A percentile compares a stretch with the other conserved stretches of the same genome.
Conservation (phyloP, 805 yeast species). For the Hanseniaspora pseudoguilliermondii region DNA sequence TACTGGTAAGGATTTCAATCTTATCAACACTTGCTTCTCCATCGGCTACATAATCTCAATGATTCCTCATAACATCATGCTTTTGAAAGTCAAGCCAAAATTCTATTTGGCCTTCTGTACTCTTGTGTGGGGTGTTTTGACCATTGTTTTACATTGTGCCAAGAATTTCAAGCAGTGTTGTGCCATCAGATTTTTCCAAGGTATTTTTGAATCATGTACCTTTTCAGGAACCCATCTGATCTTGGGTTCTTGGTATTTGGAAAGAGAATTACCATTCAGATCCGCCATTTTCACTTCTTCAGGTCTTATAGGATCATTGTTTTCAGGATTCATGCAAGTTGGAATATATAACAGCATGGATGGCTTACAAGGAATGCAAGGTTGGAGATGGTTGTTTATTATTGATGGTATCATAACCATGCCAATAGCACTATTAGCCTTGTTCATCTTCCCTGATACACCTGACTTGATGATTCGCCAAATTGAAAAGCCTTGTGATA, state of each 20-base stretch:
- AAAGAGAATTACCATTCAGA: constrained; percentile 36
- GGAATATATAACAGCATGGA: constrained; percentile 37
- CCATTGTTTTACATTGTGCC: constrained; percentile 40
- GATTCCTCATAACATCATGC: constrained; percentile 47
- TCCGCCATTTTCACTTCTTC: constrained; percentile 44
- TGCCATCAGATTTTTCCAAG: constrained; percentile 49
- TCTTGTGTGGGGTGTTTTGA: constrained; percentile 44
- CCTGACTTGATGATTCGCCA: constrained; percentile 35
- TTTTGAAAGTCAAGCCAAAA: constrained; percentile 42
- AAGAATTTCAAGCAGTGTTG: constrained; percentile 38
- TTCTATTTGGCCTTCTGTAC: constrained; percentile 45
- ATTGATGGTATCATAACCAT: constrained; percentile 48
- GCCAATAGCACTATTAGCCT: constrained; percentile 46
- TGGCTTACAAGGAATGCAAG: constrained; percentile 38
- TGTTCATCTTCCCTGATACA: constrained; percentile 46
- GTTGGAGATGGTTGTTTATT: constrained; percentile 61
- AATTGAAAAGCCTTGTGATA: constrained; percentile 15
- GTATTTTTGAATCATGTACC: constrained; percentile 46
- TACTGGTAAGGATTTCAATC: constrained; percentile 38
- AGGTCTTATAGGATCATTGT: constrained; percentile 43
- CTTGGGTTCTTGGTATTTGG: constrained; percentile 42
- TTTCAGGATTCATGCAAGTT: constrained; percentile 47
- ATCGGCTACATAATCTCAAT: constrained; percentile 51
- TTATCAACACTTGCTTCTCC: constrained; percentile 43
- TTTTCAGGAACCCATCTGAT: constrained; percentile 44